Evolutionary conservation across 495 filamentous ascomycete genomes (phyloP).

Genomic region (Daldinia grandis): DNA sequence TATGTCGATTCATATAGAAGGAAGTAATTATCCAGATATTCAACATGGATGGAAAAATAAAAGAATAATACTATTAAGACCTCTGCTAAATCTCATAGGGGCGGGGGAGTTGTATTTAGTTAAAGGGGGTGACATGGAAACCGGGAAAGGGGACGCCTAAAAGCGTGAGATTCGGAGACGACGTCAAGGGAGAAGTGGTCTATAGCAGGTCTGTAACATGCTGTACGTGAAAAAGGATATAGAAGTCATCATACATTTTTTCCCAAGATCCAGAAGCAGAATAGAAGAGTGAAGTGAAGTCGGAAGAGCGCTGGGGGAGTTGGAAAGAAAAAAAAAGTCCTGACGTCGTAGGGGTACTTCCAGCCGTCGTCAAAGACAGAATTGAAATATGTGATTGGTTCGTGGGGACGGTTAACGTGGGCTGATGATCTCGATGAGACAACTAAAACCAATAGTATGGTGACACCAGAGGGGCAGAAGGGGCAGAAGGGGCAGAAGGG

Average conservation of each 20-base stretch:
- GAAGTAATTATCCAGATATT: neutral
- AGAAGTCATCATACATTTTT: constrained; percentile 46
- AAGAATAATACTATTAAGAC: neutral
- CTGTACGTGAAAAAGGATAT: constrained; percentile 34
- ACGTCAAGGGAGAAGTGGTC: constrained; percentile 23
- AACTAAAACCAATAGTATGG: constrained; percentile 27
- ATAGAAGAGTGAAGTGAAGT: constrained; percentile 8
- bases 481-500: neutral
- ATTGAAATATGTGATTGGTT: constrained; percentile 26
- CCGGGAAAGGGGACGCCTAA: constrained; percentile 31
- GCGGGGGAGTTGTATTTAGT: neutral
- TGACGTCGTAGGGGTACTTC: constrained; percentile 45
- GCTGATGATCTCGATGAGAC: constrained; percentile 39
- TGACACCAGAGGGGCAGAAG: constrained; percentile 1
- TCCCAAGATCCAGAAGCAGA: constrained; percentile 11
- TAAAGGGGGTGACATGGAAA: neutral
- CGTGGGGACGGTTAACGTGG: constrained; percentile 4
- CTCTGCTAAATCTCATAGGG: neutral
- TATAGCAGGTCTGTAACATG: constrained; percentile 33
- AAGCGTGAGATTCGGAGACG: constrained; percentile 21
- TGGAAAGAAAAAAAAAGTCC: constrained; percentile 36
- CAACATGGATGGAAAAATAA: neutral
- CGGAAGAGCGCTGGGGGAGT: neutral
- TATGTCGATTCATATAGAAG: constrained; percentile 14
- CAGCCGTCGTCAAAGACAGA: constrained; percentile 18